Base-by-base conservation (phyloP, 2,329 filamentous ascomycete species). In the Polytolypa hystricis region DNA sequence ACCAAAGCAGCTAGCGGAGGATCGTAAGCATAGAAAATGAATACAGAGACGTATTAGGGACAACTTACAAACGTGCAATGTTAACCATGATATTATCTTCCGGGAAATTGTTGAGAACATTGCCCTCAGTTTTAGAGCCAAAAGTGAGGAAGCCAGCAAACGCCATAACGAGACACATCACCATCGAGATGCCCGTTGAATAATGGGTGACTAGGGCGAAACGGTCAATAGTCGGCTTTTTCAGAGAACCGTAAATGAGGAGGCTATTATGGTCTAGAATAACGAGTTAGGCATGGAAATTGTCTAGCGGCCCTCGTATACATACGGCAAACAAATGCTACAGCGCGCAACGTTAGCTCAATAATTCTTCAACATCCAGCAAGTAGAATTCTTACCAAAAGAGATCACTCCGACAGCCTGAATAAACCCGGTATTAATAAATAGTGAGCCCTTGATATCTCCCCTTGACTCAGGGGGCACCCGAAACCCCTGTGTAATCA, bases 391-490 rank as follows among this genome's bases (percentile, higher is more conserved):
- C 73, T 31, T 69, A 91, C 84, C 87, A 58, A 98, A 98, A 4
- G 91, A 96, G 49, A 98, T 98, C 12, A 98, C 89, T 20, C 91
- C 91, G 51, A 98, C 86, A 15, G 91, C 89, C 60, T 96, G 87
- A 53, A 96, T 93, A 40, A 98, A 79, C 32, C 89, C 91, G 17
- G 72, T 69, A 52, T 93, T 93, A 48, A 96, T 69, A n/a, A 80
- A 75, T 39, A 95, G 64, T 25, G 79, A 73, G 38, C 72, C 74
- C 43, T 70, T 73, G 38, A 95, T 75, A 18, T 74, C 70, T 2
- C 91, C 91, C 45, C 77, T 74, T 11, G 77, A 69, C 35, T 85
- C 80, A 16, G 69, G 53, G 4, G 87, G 81, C 8, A 86, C 81
- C 38, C 81, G 66, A 38, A 79, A 70, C 3, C 85, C 82, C 64